These are phyloP conservation scores for Westerdykella aurantiaca DNA, from an alignment of 2,329 filamentous ascomycete species.

Conservation along the genomic window DNA sequence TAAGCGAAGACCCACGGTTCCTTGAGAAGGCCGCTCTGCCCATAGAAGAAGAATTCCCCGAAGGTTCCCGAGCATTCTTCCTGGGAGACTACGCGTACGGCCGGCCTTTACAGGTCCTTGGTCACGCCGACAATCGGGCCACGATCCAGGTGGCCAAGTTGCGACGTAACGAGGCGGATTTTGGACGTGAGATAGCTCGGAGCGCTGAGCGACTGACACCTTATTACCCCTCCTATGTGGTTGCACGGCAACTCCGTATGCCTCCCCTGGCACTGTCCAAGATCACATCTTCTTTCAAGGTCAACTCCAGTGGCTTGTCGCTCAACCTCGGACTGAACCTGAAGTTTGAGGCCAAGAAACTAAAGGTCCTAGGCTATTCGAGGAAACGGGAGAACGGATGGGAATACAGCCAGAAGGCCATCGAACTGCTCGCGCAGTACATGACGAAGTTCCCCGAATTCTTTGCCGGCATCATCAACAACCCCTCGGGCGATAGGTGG, in stretches of 20 bases:
- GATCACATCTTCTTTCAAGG: slow-evolving; percentile 89
- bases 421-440: slow-evolving; percentile 76
- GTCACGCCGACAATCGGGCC: slow-evolving; percentile 67
- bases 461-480: slow-evolving; percentile 78
- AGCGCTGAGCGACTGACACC: slow-evolving; percentile 64
- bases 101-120: slow-evolving; percentile 74
- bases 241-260: slow-evolving; percentile 73
- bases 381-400: slow-evolving; percentile 80
- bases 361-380: slow-evolving; percentile 94
- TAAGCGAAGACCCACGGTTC: slow-evolving; percentile 89
- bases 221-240: slow-evolving; percentile 83
- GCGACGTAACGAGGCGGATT: slow-evolving; percentile 71
- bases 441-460: slow-evolving; percentile 95
- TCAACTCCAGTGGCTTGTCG: slow-evolving; percentile 73
- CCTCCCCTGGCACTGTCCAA: slow-evolving; percentile 89
- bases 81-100: slow-evolving; percentile 91
- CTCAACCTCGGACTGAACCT: slow-evolving; percentile 91
- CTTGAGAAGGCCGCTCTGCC: slow-evolving; percentile 82
- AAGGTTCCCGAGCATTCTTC: slow-evolving; percentile 81
- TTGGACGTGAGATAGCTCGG: slow-evolving; percentile 67
- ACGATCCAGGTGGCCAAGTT: slow-evolving; percentile 71
- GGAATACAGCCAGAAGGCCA: slow-evolving; percentile 87
- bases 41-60: slow-evolving; percentile 85
- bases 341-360: slow-evolving; percentile 92
- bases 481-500: slow-evolving; percentile 80